Evolutionary conservation across 441 rosid species (phyloP).

Genomic region (Populus hybrid): DNA sequence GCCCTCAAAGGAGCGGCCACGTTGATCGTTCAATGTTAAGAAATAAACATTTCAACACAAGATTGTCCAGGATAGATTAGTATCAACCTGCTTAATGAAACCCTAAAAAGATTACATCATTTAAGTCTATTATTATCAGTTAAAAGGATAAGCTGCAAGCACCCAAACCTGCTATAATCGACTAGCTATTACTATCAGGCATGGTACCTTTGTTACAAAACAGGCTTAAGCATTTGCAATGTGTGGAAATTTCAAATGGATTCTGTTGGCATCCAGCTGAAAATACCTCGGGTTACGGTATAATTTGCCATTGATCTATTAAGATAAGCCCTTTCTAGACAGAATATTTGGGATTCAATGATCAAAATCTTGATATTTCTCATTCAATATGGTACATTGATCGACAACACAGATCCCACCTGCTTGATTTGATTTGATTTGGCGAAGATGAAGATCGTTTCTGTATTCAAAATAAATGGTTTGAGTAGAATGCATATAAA

Average conservation of each 20-base stretch:
- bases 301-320: not conserved
- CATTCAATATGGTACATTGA: not conserved
- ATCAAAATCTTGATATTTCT: not conserved
- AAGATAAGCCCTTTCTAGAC: not conserved
- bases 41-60: not conserved
- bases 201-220: too few relatives aligned
- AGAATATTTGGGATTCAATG: not conserved
- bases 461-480: not conserved
- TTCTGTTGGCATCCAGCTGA: too few relatives aligned
- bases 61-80: not conserved
- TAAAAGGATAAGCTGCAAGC: not conserved
- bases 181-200: too few relatives aligned
- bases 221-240: too few relatives aligned
- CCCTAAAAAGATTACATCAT: not conserved
- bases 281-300: not conserved
- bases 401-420: not conserved
- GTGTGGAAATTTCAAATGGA: too few relatives aligned
- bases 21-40: too few relatives aligned
- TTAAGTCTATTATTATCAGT: not conserved
- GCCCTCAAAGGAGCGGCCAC: too few relatives aligned
- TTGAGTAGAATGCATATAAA: not conserved
- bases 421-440: not conserved
- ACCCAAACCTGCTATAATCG: too few relatives aligned
- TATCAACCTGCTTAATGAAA: not conserved
- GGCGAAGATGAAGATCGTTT: not conserved